Evolutionary conservation across 164 flowering plant species (phyloP), one percentile per base, ranked within the genome.

Genomic region (Chimonanthus praecox): DNA sequence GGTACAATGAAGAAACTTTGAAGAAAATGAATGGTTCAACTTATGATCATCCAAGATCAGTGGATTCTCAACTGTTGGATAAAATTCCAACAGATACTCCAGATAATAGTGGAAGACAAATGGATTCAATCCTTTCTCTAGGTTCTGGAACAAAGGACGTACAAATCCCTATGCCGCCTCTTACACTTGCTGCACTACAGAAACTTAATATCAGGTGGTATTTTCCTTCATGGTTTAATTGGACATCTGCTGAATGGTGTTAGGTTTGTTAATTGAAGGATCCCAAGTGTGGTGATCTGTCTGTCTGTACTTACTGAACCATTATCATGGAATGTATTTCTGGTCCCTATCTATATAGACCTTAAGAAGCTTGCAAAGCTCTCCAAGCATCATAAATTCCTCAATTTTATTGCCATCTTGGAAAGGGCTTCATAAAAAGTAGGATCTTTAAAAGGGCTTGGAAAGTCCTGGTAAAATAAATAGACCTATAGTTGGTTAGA

Each of bases 101-200:
- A 21, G 70, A 70, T 74, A 72, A 47, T 79, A 71, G 70, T 51
- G 65, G 71, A 66, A 72, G 72, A 78, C 74, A 67, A 47, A 72
- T 77, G 64, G 80, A 78, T 69, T 64, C 70, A n/a, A 67, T 78
- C 49, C 74, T 72, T 66, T 79, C 91, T 75, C 72, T 77, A 20
- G 74, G 70, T 78, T 78, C 87, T 67, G 71, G 84, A 51, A 73
- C 72, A 67, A 84, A 81, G 75, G 99, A 94, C 81, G 64, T 84
- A 49, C 97, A 89, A 80, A 84, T 94, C 89, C 97, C 92, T 49
- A 88, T 91, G 90, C 95, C 98, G 67, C 97, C 97, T 78, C 84
- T 85, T 75, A 86, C 90, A 45, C 91, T 92, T 73, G 90, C 90
- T 75, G 92, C 94, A 51, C n/a, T 88, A 67, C 84, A 70, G 50